A percentile compares a stretch with the other conserved stretches of the same genome.
phyloP scores from a whole-genome alignment of 139 green algal species.

The Penium margaritaceum region DNA sequence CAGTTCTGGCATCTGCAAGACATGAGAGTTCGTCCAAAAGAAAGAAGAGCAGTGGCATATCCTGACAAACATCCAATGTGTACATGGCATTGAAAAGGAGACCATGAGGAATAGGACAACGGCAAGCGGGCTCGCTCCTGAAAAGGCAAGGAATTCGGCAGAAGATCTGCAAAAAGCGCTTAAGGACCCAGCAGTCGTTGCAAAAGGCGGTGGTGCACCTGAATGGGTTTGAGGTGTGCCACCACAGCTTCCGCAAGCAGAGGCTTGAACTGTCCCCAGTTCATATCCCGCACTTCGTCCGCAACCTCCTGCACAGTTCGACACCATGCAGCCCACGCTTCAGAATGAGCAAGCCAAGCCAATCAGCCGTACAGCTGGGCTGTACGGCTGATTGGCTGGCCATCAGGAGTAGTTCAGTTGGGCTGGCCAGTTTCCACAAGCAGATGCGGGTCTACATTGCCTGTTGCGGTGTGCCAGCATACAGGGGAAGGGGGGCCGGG shows the following conservation, averaged over 20 bases:
- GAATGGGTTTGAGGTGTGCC: constrained; percentile 81
- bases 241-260: constrained; percentile 84
- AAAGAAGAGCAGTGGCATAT: no score
- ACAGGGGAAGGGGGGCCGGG: no score
- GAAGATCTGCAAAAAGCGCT: background rate
- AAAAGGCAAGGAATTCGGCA: background rate
- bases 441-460: no score
- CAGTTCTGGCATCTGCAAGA: background rate
- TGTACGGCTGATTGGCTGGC: no score
- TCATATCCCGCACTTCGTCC: constrained; percentile 62
- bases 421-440: no score
- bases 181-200: background rate
- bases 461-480: no score
- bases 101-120: background rate
- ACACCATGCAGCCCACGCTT: no score
- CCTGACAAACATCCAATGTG: background rate
- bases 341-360: no score
- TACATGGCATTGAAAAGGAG: background rate
- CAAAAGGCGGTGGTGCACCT: constrained; percentile 42
- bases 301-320: constrained; percentile 59
- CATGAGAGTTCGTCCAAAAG: no score
- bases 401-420: no score
- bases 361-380: background rate
- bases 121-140: background rate
- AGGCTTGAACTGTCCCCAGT: constrained; percentile 94